phyloP scores from a whole-genome alignment of 495 filamentous ascomycete genomes.

The Xeromyces bisporus region DNA sequence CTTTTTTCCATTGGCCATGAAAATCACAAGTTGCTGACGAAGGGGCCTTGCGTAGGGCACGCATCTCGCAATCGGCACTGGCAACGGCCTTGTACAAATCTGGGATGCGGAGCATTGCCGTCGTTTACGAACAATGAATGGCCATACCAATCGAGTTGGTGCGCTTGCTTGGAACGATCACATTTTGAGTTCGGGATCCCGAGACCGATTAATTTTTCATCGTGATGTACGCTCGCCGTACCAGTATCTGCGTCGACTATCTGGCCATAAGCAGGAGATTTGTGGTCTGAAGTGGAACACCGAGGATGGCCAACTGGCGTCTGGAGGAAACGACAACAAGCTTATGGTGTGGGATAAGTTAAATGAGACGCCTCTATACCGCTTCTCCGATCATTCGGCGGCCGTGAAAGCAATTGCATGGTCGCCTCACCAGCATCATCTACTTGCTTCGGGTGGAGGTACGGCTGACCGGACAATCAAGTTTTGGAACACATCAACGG shows the following conservation, averaged over 20 bases:
- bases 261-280: constrained; percentile 93
- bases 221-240: constrained; percentile 89
- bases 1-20: background rate
- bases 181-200: constrained; percentile 86
- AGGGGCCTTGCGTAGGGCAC: constrained; percentile 42
- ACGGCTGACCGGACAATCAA: constrained; percentile 92
- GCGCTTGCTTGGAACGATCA: constrained; percentile 96
- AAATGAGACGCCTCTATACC: constrained; percentile 69
- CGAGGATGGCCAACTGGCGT: constrained; percentile 87
- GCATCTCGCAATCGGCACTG: constrained; percentile 85
- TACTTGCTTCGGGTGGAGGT: constrained; percentile 89
- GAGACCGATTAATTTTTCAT: constrained; percentile 85
- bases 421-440: constrained; percentile 86
- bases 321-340: constrained; percentile 95
- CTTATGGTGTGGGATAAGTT: constrained; percentile 96
- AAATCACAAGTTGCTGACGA: constrained; percentile 1
- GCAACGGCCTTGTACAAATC: constrained; percentile 86
- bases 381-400: constrained; percentile 82
- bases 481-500: constrained; percentile 86
- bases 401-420: constrained; percentile 98
- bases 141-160: constrained; percentile 79
- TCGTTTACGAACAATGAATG: constrained; percentile 85
- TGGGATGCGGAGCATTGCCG: constrained; percentile 85
- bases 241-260: constrained; percentile 66
- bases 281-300: constrained; percentile 97